A percentile compares a stretch with the other conserved stretches of the same genome.
Evolutionary conservation across 176 grass and related monocot genomes (phyloP).

Genomic region (Zea mays): DNA sequence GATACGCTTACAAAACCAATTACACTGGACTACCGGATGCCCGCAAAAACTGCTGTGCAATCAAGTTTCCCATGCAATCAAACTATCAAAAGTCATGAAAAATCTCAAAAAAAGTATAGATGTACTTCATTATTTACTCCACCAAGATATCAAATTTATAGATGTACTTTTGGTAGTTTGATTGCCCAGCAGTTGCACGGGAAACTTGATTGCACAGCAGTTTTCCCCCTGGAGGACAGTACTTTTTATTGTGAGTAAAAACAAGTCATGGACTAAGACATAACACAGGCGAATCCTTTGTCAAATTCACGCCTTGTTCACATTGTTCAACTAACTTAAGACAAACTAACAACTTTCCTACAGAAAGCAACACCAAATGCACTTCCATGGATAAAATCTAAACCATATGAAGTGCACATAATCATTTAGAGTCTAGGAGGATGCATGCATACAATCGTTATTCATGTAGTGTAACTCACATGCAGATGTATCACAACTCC

Average conservation of each 20-base stretch:
- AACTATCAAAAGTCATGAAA: too few species aligned
- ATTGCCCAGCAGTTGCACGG: too few species aligned
- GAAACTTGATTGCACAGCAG: too few species aligned
- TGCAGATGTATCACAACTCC: neutral
- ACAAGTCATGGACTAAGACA: neutral
- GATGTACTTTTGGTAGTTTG: too few species aligned
- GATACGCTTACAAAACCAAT: neutral
- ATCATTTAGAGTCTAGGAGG: neutral
- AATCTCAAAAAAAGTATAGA: too few species aligned
- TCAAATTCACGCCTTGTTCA: conserved; percentile 25
- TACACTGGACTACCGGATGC: neutral
- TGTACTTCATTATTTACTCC: too few species aligned
- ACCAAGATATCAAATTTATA: too few species aligned
- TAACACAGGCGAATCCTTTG: neutral
- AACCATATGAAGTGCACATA: neutral
- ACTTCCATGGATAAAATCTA: neutral
- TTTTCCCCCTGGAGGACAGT: neutral
- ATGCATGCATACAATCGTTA: neutral
- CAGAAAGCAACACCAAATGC: conserved; percentile 19
- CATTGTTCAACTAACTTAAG: conserved; percentile 19
- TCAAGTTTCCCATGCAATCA: too few species aligned
- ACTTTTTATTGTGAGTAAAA: neutral
- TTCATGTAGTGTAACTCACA: neutral
- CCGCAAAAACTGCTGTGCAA: too few species aligned
- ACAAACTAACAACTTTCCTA: conserved; percentile 21